Base-by-base conservation (phyloP, 345 rosid species). In the Acer negundo region DNA sequence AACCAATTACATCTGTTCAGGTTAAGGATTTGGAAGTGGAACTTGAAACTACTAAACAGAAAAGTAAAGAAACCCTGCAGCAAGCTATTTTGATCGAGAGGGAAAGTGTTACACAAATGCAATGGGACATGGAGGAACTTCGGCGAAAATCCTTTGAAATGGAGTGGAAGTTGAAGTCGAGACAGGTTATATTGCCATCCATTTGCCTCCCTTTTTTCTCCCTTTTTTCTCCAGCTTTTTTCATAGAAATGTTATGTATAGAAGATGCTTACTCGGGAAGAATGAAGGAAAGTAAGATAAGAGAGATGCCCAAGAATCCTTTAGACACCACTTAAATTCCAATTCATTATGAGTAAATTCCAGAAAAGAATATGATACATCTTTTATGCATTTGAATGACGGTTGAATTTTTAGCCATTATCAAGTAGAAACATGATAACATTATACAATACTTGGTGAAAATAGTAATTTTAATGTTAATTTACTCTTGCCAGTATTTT, bases 111-210 rank as follows among this genome's bases (percentile, higher is more conserved):
- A 97, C 94, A 51, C 93, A 91, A 81, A 90, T 93, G 93, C 98
- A 97, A 87, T 97, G 99, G 99, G 98, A 97, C 76, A 94, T 97
- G 98, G 97, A 97, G 87, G 99, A 97, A 80, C 85, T 97, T 75
- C 87, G 88, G 76, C 93, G 84, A 61, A 92, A 90, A 82, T 88
- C 94, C n/a, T 79, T 90, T 80, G 94, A 93, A 85, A 89, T 94
- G 98, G 99, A 94, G 82, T 73, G 92, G 91, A 90, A 90, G 82
- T 83, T 94, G 86, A 92, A 93, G 79, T 80, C 88, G 40, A 83
- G 84, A 79, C 87, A 90, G 96, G 99, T 97, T 75, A 76, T 62
- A 26, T 75, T 73, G 38, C 74, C n/a, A n/a, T 9, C 26, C 13
- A 44, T 83, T 66, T 66, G 61, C 38, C 66, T 20, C 2, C 24